phyloP scores from a whole-genome alignment of 2,329 filamentous ascomycete species.

The Boeremia lycopersici region DNA sequence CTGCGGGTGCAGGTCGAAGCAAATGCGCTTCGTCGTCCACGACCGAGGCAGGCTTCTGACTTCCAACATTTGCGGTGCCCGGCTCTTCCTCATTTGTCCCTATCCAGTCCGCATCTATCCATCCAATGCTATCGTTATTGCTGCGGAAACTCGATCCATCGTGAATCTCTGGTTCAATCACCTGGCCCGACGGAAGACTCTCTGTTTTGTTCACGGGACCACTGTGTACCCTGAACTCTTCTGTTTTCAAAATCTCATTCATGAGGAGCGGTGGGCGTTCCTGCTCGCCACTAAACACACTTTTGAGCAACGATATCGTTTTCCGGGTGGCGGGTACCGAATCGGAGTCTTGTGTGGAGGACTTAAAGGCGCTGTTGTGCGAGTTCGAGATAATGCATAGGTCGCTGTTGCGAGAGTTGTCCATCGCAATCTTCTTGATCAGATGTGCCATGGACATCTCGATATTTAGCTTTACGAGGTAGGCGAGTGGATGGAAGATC shows the following conservation, averaged over 20 bases:
- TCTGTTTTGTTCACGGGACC: neutral
- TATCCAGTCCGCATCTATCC: neutral
- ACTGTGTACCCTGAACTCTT: conserved; percentile 19
- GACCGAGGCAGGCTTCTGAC: neutral
- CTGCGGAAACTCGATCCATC: conserved; percentile 6
- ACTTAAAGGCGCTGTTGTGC: conserved; percentile 1
- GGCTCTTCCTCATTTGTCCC: neutral
- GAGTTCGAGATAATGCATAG: conserved; percentile 2
- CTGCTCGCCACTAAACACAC: conserved; percentile 13
- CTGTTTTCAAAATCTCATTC: conserved; percentile 8
- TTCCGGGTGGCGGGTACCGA: conserved; percentile 2
- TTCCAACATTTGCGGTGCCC: neutral
- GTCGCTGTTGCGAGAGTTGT: conserved; percentile 9
- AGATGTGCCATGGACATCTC: conserved; percentile 47
- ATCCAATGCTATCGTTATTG: conserved; percentile 1
- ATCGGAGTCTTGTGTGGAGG: conserved; percentile 3
- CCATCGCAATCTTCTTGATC: conserved; percentile 40
- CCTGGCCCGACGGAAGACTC: neutral
- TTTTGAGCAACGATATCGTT: conserved; percentile 14
- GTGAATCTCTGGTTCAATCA: neutral
- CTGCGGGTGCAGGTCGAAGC: neutral
- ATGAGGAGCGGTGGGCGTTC: neutral
- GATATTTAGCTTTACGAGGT: conserved; percentile 54
- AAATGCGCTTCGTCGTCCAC: neutral
- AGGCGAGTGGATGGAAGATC: conserved; percentile 56